A percentile compares a stretch with the other conserved stretches of the same genome.
phyloP scores from a whole-genome alignment of 2,329 filamentous ascomycete species.

The Fusarium newnesense region DNA sequence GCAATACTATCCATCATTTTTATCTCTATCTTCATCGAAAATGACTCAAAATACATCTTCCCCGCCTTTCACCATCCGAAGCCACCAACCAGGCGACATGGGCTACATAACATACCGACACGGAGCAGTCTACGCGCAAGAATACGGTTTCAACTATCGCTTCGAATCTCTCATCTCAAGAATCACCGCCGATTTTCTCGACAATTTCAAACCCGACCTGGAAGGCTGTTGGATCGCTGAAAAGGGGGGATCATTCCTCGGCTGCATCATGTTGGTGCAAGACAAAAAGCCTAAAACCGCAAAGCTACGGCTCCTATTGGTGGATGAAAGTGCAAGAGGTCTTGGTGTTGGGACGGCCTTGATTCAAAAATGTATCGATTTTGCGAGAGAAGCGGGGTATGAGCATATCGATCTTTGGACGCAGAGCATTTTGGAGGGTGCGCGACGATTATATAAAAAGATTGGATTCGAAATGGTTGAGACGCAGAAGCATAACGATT shows the following conservation, averaged over 20 bases:
- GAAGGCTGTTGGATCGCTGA: conserved; percentile 14
- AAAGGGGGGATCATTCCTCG: not conserved
- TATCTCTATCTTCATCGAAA: not conserved
- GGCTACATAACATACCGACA: conserved; percentile 7
- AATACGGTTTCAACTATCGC: not conserved
- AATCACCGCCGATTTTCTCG: not conserved
- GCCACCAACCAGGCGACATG: conserved; percentile 3
- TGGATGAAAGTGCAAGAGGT: conserved; percentile 1
- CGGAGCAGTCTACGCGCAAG: not conserved
- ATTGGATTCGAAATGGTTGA: not conserved
- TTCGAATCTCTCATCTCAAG: not conserved
- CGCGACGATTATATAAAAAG: not conserved
- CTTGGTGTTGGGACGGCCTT: not conserved
- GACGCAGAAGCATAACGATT: not conserved
- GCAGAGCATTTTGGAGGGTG: not conserved
- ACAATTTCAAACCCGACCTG: not conserved
- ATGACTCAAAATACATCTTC: not conserved
- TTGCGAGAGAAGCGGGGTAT: not conserved
- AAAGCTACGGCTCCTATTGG: conserved; percentile 3
- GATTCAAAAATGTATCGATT: conserved; percentile 7
- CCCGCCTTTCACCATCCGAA: not conserved
- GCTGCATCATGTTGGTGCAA: not conserved
- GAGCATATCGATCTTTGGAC: not conserved
- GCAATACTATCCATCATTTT: not conserved
- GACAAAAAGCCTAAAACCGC: conserved; percentile 10